phyloP scores from a whole-genome alignment of 352 stramenopile species.

The Phytophthora pini region DNA sequence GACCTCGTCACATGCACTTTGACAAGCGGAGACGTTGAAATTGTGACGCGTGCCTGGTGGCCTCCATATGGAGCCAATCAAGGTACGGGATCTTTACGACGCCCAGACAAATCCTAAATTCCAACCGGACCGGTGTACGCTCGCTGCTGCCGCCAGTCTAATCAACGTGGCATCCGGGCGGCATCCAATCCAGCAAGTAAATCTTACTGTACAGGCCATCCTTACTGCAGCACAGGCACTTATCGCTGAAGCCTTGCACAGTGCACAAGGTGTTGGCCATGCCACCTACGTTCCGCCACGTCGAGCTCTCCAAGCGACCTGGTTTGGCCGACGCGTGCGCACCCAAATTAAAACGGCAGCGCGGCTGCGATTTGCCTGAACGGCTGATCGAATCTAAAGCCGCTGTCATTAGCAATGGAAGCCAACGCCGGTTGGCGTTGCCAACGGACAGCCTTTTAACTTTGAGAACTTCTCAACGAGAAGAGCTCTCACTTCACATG shows the following conservation, averaged over 20 bases:
- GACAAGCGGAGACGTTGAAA: background rate
- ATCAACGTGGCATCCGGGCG: background rate
- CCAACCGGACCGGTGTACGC: constrained; percentile 6
- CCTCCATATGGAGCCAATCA: constrained; percentile 6
- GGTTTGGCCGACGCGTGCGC: constrained; percentile 12
- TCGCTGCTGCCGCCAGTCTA: constrained; percentile 5
- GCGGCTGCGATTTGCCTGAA: constrained; percentile 17
- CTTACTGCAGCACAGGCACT: background rate
- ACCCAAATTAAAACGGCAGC: constrained; percentile 6
- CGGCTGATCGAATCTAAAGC: constrained; percentile 23
- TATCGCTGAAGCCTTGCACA: background rate
- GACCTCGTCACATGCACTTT: constrained; percentile 1
- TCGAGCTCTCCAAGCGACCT: constrained; percentile 13
- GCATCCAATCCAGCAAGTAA: constrained; percentile 7
- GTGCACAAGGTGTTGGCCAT: background rate
- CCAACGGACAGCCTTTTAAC: constrained; percentile 5
- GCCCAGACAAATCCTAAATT: constrained; percentile 2
- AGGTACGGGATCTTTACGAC: background rate
- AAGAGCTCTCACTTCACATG: no score
- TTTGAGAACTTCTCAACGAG: background rate
- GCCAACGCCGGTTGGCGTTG: constrained; percentile 8
- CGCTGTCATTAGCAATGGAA: constrained; percentile 21
- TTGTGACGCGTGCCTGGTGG: constrained; percentile 10
- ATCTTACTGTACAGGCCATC: background rate
- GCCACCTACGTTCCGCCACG: constrained; percentile 5